A percentile compares a stretch with the other conserved stretches of the same genome.
phyloP scores from a whole-genome alignment of 768 basidiomycete genomes.

The Pleurotus giganteus region DNA sequence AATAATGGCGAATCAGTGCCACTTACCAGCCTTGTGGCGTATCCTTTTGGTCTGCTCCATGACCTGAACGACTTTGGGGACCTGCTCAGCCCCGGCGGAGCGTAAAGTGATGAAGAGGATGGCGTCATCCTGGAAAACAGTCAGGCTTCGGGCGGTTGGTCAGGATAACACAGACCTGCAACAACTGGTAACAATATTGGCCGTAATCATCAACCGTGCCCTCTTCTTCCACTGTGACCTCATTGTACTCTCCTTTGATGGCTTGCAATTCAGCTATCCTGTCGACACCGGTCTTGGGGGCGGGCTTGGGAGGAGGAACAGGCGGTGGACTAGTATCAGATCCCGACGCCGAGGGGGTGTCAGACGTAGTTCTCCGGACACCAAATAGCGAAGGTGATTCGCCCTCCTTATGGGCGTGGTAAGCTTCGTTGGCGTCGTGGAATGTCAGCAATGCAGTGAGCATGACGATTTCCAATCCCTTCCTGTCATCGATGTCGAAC shows the following conservation, averaged over 20 bases:
- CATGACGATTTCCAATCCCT: slow-evolving; percentile 82
- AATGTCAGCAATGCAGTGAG: slow-evolving; percentile 77
- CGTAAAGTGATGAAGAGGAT: slow-evolving; percentile 78
- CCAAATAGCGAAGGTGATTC: slow-evolving; percentile 2
- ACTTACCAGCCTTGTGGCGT: slow-evolving; percentile 68
- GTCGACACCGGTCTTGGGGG: slow-evolving; percentile 63
- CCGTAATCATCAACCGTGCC: slow-evolving; percentile 67
- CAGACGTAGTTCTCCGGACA: slow-evolving; percentile 1
- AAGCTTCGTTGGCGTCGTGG: slow-evolving; percentile 62
- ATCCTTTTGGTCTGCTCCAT: slow-evolving; percentile 81
- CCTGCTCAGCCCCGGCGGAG: slow-evolving; percentile 58
- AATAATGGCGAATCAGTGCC: neutral
- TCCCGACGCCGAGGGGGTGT: slow-evolving; percentile 15
- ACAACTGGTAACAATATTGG: slow-evolving; percentile 57
- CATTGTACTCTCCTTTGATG: slow-evolving; percentile 68
- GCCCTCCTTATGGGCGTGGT: slow-evolving; percentile 33
- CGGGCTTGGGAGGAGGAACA: slow-evolving; percentile 55
- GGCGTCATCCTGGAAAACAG: slow-evolving; percentile 58
- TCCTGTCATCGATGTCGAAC: slow-evolving; percentile 83
- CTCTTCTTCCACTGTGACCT: slow-evolving; percentile 67
- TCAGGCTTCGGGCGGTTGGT: slow-evolving; percentile 1
- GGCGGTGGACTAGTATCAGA: slow-evolving; percentile 31
- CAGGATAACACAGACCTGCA: slow-evolving; percentile 44
- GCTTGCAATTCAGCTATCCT: slow-evolving; percentile 73
- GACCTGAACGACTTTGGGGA: slow-evolving; percentile 76